Base-by-base conservation (phyloP, 2,329 filamentous ascomycete species). In the Pseudogymnoascus sp. region DNA sequence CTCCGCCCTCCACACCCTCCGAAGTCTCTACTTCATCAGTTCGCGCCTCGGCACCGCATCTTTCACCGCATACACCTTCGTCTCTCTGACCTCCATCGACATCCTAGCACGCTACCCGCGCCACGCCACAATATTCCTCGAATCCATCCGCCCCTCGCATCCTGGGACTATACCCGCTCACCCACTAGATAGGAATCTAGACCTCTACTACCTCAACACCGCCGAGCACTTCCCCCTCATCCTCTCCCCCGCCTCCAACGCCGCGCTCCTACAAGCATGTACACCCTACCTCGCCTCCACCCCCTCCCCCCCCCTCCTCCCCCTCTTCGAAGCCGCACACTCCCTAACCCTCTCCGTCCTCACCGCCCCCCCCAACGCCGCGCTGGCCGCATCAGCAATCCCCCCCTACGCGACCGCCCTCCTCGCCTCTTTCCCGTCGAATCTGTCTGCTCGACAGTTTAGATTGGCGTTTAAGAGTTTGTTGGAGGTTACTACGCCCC, bases 131-230 rank as follows among this genome's bases (percentile, higher is more conserved):
- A 79, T 81, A 36, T 87, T 90, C 67, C 73, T 89, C 40, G 69
- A 65, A 62, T 61, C 68, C 3, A 72, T 74, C 65, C 68, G 70
- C 39, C 71, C 72, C 6, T 23, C 62, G 21, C 62, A 71, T 26
- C 68, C 70, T 12, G 84, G 85, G 21, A 77, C 79, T 31, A 86
- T 90, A 29, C 86, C 88, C 6, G 74, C 76, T 16, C 84, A 87
- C 69, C 85, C 87, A 7, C 75, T 89, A 1, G 85, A 88, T 68
- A 79, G 86, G 31, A 84, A 80, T 65, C 77, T 87, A 6, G 87
- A 90, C 71, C 80, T 90, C n/a, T 90, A 86, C 77, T 90, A 89
- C 72, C 80, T 91, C 64, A 90, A 90, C 69, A 85, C 83, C 0
- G 81, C 83, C 4, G 87, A 91, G 72, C 85, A 89, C 71, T 87